Evolutionary conservation across 1,284 basidiomycete genomes (phyloP).

Genomic region (Cerrena zonata): DNA sequence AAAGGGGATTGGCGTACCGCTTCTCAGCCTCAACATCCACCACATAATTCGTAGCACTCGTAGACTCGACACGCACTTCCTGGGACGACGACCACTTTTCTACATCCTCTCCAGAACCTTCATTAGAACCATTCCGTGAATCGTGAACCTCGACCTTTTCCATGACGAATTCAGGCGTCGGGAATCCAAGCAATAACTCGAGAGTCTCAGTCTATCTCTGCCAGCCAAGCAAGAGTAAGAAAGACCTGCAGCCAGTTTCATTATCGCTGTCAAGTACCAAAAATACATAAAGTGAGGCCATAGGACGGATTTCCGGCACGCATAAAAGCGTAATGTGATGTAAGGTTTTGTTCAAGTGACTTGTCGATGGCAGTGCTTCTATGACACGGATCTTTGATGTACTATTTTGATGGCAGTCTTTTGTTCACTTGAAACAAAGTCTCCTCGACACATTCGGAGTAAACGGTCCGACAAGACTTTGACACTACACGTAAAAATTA

Average conservation of each 20-base stretch:
- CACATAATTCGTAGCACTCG: conserved; percentile 6
- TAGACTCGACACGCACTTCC: conserved; percentile 6
- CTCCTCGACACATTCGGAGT: too few relatives aligned
- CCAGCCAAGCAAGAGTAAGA: too few relatives aligned
- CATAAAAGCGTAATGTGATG: not conserved
- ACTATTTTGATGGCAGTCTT: not conserved
- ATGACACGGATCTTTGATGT: not conserved
- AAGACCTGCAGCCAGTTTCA: too few relatives aligned
- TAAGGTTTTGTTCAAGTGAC: not conserved
- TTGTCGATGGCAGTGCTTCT: not conserved
- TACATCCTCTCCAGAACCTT: not conserved
- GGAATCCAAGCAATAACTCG: too few relatives aligned
- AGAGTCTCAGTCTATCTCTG: too few relatives aligned
- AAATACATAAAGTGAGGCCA: not conserved
- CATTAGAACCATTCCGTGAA: not conserved
- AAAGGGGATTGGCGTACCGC: conserved; percentile 7
- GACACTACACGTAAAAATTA: too few relatives aligned
- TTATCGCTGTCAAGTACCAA: not conserved
- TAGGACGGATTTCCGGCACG: not conserved
- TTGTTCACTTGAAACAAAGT: too few relatives aligned
- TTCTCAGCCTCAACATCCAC: conserved; percentile 16
- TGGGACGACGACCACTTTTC: conserved; percentile 12
- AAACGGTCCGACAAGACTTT: too few relatives aligned
- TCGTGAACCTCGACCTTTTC: too few relatives aligned
- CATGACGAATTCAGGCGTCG: too few relatives aligned